Conservation (phyloP, 1,284 basidiomycete genomes). For the Boletus holoroseus region DNA sequence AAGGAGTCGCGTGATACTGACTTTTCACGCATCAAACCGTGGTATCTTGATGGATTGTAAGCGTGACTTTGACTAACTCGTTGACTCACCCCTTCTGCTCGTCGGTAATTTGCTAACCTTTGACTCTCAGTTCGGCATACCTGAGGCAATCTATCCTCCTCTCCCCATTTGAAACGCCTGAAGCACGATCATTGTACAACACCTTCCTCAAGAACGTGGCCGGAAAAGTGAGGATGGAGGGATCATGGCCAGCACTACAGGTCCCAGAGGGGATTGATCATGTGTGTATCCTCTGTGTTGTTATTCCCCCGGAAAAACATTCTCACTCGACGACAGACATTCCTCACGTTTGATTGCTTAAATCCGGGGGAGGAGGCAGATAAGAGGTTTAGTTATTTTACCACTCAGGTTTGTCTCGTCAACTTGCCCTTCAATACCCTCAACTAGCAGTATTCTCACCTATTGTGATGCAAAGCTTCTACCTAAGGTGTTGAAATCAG, state of each 20-base stretch:
- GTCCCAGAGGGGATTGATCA: slow-evolving; percentile 79
- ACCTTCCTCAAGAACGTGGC: slow-evolving; percentile 72
- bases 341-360: slow-evolving; percentile 68
- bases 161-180: slow-evolving; percentile 88
- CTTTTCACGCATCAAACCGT: slow-evolving; percentile 95
- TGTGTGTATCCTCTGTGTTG: slow-evolving; percentile 37
- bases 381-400: slow-evolving; percentile 82
- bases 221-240: slow-evolving; percentile 73
- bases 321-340: slow-evolving; percentile 45
- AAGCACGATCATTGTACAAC: slow-evolving; percentile 78
- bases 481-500: slow-evolving; percentile 80
- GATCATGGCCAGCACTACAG: slow-evolving; percentile 62
- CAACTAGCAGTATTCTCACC: background rate
- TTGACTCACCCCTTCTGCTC: background rate
- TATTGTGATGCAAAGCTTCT: slow-evolving; percentile 50
- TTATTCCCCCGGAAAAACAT: background rate
- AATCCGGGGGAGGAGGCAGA: slow-evolving; percentile 81
- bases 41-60: slow-evolving; percentile 92
- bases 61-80: slow-evolving; percentile 24
- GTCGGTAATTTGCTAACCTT: background rate
- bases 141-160: slow-evolving; percentile 87
- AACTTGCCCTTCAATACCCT: background rate
- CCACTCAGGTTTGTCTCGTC: slow-evolving; percentile 59
- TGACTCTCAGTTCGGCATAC: slow-evolving; percentile 56
- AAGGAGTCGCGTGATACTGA: slow-evolving; percentile 91